Evolutionary conservation across 75 land plant genomes (phyloP).

Genomic region (Cryptomeria japonica): DNA sequence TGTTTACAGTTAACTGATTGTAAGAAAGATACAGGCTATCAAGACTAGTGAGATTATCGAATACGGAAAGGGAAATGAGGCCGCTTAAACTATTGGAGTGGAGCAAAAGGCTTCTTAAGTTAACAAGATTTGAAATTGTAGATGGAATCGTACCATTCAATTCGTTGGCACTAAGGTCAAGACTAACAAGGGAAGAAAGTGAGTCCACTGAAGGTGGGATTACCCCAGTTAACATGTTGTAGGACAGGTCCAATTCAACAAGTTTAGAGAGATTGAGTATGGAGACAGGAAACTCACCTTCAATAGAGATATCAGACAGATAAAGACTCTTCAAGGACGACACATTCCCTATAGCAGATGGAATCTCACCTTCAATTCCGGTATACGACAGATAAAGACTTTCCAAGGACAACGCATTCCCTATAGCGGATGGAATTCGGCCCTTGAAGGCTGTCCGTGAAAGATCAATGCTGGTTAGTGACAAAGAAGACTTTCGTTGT

Average conservation of each 20-base stretch:
- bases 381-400: no score
- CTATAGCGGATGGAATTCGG: no score
- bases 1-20: conserved; percentile 4
- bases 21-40: conserved; percentile 11
- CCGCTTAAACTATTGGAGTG: not conserved
- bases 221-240: not conserved
- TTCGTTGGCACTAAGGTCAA: not conserved
- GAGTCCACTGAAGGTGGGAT: not conserved
- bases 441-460: no score
- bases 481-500: no score
- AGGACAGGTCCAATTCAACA: not conserved
- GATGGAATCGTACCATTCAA: not conserved
- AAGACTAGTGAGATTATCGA: conserved; percentile 1
- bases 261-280: not conserved
- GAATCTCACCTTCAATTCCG: no score
- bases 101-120: not conserved
- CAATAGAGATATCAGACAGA: no score
- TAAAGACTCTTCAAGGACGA: not conserved
- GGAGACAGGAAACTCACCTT: not conserved
- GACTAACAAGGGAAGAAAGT: not conserved
- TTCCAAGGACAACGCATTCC: no score
- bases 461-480: no score
- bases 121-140: not conserved
- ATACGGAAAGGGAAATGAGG: not conserved
- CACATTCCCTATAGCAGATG: not conserved